Base-by-base conservation (phyloP, 108 stramenopile species). In the Cyclostephanos tholiformis region DNA sequence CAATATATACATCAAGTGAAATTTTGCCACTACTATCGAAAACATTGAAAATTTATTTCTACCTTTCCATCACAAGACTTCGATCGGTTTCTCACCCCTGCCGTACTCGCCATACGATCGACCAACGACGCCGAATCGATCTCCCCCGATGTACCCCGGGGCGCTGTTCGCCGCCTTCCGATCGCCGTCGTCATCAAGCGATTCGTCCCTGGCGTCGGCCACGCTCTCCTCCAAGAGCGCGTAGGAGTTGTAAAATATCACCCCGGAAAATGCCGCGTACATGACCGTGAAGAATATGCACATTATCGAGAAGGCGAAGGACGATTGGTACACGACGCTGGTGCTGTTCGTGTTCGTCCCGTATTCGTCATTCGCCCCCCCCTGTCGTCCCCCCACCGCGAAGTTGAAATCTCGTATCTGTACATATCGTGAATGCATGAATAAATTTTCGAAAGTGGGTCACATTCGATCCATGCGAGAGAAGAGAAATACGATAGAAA, bases 241-340 rank as follows among this genome's bases (percentile, higher is more conserved):
- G 22, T 79, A 66, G 0, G 86, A 70, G 63, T 69, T 90, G 25
- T 80, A 41, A 78, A 88, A 90, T 43, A 87, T 76, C 50, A 91
- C 46, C 10, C 75, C 79, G 0, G 91, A 91, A 82, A 92, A 95
- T 20, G 82, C 85, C 32, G 80, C 77, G 65, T 95, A 95, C 51
- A 95, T 52, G 10, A 87, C 66, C n/a, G 94, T 92, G 69, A 95
- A 79, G 64, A 95, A 89, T 26, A 92, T 81, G 71, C 94, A 95
- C 77, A 92, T 69, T 19, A 90, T 86, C 22, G 82, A 84, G 65
- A 95, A 95, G 4, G 90, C 91, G 67, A 82, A 83, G 0, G 88
- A 86, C 22, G 88, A 79, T 58, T 87, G 86, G 62, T 85, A 69
- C 11, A 82, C 80, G 7, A 83, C 74, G 36, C 62, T 68, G 10